Percentiles rank a stretch among this genome's conserved stretches.
phyloP scores from a whole-genome alignment of 192 early-diverging fungal genomes.

The Geranomyces variabilis region DNA sequence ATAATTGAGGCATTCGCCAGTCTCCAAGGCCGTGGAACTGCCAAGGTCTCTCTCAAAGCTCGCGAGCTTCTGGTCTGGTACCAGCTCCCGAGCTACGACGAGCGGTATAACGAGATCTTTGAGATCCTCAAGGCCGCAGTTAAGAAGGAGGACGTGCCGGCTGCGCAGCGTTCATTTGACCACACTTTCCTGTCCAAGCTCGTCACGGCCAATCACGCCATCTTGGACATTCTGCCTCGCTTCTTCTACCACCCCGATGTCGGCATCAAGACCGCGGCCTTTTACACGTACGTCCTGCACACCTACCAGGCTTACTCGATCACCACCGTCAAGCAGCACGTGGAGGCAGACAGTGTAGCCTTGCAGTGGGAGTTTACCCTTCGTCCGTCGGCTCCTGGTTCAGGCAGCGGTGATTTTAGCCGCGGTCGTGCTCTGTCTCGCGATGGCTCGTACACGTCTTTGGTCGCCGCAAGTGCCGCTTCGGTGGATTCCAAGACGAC shows the following conservation, averaged over 20 bases:
- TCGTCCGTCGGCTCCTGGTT: conserved; percentile 37
- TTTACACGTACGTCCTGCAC: conserved; percentile 95
- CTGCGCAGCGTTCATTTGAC: conserved; percentile 35
- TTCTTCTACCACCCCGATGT: conserved; percentile 90
- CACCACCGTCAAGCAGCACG: conserved; percentile 67
- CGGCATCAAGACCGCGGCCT: conserved; percentile 76
- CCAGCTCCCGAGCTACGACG: conserved; percentile 90
- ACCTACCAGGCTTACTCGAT: conserved; percentile 98
- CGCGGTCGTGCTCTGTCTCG: neutral
- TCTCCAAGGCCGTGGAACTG: conserved; percentile 71
- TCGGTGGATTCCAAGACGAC: conserved; percentile 57
- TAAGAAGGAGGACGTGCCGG: conserved; percentile 12
- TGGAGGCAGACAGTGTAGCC: conserved; percentile 36
- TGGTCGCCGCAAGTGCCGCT: conserved; percentile 28
- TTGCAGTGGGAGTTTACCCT: conserved; percentile 59
- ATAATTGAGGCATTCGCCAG: conserved; percentile 80
- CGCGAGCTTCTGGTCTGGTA: conserved; percentile 92
- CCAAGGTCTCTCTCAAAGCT: conserved; percentile 92
- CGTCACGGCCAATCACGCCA: conserved; percentile 91
- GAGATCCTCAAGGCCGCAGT: conserved; percentile 74
- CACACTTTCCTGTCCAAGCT: conserved; percentile 60
- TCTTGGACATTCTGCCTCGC: conserved; percentile 90
- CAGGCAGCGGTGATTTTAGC: neutral
- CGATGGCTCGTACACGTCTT: neutral
- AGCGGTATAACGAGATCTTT: conserved; percentile 83